A percentile compares a stretch with the other conserved stretches of the same genome.
These are phyloP conservation scores for Phialophora expanda DNA, from an alignment of 2,329 filamentous ascomycete species.

Conservation along the genomic window DNA sequence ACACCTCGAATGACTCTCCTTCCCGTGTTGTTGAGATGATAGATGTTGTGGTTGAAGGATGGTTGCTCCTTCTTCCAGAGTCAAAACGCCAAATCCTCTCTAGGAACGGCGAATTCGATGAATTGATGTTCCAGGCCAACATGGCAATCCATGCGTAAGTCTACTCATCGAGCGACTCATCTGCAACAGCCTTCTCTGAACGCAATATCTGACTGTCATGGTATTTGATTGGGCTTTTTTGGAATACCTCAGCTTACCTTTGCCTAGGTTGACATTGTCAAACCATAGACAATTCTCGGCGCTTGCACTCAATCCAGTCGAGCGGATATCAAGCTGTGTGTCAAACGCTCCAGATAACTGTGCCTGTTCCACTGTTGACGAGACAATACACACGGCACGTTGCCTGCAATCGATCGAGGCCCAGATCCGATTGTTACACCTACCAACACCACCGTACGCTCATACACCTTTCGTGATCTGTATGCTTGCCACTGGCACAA, in stretches of 20 bases:
- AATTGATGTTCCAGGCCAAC: conserved; percentile 85
- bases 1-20: conserved; percentile 39
- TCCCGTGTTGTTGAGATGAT: conserved; percentile 43
- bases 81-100: conserved; percentile 44
- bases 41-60: conserved; percentile 49
- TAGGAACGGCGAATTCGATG: conserved; percentile 40
- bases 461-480: conserved; percentile 52
- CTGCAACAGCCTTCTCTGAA: not conserved
- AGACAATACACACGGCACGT: conserved; percentile 50
- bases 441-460: conserved; percentile 45
- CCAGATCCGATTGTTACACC: conserved; percentile 48
- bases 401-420: conserved; percentile 48
- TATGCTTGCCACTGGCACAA: conserved; percentile 49
- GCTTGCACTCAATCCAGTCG: conserved; percentile 48
- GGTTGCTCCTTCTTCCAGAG: conserved; percentile 48
- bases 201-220: not conserved
- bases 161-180: not conserved
- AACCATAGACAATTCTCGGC: conserved; percentile 50
- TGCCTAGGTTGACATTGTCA: conserved; percentile 44
- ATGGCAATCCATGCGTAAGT: conserved; percentile 67
- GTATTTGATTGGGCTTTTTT: not conserved
- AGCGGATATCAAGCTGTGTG: conserved; percentile 49
- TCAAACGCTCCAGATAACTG: conserved; percentile 11
- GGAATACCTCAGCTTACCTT: not conserved
- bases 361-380: conserved; percentile 31